Conservation (phyloP, 2,329 filamentous ascomycete species). For the Plectosphaerella sp. region DNA sequence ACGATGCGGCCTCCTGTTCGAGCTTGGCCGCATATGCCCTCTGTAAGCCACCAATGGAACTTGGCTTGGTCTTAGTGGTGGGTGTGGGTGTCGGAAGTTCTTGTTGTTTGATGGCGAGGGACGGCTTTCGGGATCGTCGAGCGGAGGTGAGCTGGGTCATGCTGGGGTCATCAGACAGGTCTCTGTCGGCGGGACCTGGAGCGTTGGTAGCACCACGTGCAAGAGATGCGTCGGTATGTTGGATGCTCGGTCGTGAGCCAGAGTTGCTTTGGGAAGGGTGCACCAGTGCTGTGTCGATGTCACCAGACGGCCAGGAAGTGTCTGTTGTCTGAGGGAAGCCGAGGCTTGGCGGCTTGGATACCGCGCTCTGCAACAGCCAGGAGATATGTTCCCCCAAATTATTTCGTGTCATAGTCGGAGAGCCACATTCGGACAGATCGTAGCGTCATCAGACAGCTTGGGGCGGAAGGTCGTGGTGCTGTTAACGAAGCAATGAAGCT, state of each 20-base stretch:
- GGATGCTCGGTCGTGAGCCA: no score
- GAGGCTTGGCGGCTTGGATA: slow-evolving; percentile 33
- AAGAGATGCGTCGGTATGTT: no score
- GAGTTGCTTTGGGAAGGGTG: no score
- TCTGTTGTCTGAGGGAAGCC: slow-evolving; percentile 27
- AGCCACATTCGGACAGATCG: not conserved
- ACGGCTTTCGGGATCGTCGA: slow-evolving; percentile 39
- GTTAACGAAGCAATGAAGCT: not conserved
- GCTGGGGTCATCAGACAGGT: slow-evolving; percentile 11
- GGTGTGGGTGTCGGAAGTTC: slow-evolving; percentile 35
- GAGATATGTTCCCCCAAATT: slow-evolving; percentile 53
- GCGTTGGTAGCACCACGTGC: no score
- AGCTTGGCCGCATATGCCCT: slow-evolving; percentile 10
- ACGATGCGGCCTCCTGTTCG: slow-evolving; percentile 9
- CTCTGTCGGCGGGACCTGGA: not conserved
- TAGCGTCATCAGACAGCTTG: slow-evolving; percentile 7
- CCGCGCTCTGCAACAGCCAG: slow-evolving; percentile 49
- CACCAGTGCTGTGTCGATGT: not conserved
- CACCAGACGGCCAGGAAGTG: slow-evolving; percentile 13
- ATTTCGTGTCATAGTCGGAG: slow-evolving; percentile 55
- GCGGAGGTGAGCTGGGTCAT: slow-evolving; percentile 43
- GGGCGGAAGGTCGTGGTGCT: not conserved
- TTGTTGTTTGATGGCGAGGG: slow-evolving; percentile 35
- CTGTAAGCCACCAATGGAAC: slow-evolving; percentile 17
- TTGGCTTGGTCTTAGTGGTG: slow-evolving; percentile 18